These are phyloP conservation scores for Exophiala sp. DNA, from an alignment of 2,329 filamentous ascomycete genomes.

Conservation along the genomic window DNA sequence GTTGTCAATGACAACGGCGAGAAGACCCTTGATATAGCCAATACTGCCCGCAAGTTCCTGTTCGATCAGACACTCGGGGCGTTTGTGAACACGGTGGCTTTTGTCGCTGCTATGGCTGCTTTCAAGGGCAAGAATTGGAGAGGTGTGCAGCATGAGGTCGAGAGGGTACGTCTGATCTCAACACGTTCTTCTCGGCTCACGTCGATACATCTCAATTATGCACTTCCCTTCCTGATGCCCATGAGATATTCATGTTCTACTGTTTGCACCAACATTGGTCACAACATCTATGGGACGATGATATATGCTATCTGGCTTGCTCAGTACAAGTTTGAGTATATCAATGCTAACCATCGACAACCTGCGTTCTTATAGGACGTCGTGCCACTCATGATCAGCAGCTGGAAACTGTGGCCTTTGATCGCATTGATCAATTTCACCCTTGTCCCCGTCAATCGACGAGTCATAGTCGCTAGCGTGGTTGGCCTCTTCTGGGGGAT, in stretches of 20 bases:
- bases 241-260: no score
- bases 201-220: no score
- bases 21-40: conserved; percentile 39
- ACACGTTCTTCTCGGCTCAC: no score
- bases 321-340: no score
- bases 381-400: conserved; percentile 35
- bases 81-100: conserved; percentile 51
- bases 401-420: conserved; percentile 39
- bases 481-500: conserved; percentile 38
- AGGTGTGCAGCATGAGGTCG: conserved; percentile 33
- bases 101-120: conserved; percentile 51
- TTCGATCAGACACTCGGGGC: conserved; percentile 56
- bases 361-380: conserved; percentile 35
- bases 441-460: conserved; percentile 34
- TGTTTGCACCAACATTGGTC: no score
- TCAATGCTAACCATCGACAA: no score
- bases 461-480: conserved; percentile 34
- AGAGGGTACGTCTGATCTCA: conserved; percentile 27
- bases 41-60: conserved; percentile 52
- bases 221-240: no score
- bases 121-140: conserved; percentile 38
- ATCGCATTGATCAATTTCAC: conserved; percentile 38
- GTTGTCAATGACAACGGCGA: conserved; percentile 5
- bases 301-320: no score
- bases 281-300: no score